These are phyloP conservation scores for Eimeria praecox DNA, from an alignment of 169 alveolate genomes.

Conservation along the genomic window DNA sequence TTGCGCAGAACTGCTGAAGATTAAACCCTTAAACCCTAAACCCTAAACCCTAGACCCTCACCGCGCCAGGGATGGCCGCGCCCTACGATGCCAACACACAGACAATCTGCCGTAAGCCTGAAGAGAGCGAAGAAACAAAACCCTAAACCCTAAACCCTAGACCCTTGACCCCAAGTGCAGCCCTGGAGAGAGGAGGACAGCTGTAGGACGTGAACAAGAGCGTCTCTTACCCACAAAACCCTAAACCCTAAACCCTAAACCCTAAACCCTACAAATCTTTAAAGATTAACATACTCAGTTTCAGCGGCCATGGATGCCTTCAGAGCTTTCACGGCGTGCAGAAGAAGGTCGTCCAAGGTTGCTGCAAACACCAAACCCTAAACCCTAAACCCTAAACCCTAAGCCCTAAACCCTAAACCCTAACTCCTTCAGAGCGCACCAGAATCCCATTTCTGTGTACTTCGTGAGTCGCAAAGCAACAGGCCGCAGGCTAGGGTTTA, in stretches of 20 bases:
- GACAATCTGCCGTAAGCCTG: constrained; percentile 82
- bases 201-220: neutral
- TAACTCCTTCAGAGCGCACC: neutral
- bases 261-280: neutral
- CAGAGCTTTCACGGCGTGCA: constrained; percentile 82
- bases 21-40: neutral
- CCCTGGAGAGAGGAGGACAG: neutral
- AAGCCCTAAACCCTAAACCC: constrained; percentile 36
- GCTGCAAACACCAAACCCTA: constrained; percentile 54
- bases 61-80: constrained; percentile 82
- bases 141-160: constrained; percentile 28
- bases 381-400: constrained; percentile 7
- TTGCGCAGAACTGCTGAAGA: neutral
- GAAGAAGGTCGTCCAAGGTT: constrained; percentile 73
- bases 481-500: neutral
- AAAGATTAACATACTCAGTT: constrained; percentile 77
- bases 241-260: constrained; percentile 62
- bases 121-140: neutral
- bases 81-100: constrained; percentile 82
- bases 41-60: constrained; percentile 61
- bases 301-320: constrained; percentile 81
- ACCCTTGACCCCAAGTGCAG: neutral
- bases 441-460: neutral
- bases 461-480: neutral
- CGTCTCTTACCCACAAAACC: neutral